Percentiles rank a stretch among this genome's conserved stretches.
Evolutionary conservation across 2,329 filamentous ascomycete genomes (phyloP).

Genomic region (Cladophialophora yegresii): DNA sequence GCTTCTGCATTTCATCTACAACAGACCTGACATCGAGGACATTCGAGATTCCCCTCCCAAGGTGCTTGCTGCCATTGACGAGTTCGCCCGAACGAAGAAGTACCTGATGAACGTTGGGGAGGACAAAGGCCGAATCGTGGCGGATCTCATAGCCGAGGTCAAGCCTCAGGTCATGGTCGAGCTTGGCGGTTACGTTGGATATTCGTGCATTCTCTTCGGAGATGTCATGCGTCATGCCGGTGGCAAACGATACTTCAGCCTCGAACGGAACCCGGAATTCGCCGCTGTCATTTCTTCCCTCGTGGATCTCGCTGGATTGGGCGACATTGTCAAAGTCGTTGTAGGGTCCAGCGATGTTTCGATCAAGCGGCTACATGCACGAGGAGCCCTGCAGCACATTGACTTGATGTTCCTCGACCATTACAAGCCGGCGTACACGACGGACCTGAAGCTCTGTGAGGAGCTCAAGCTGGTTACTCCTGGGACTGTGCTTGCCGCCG

Average conservation of each 20-base stretch:
- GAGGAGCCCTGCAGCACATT: constrained; percentile 59
- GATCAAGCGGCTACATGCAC: constrained; percentile 60
- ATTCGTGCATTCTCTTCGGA: constrained; percentile 76
- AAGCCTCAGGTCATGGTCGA: constrained; percentile 74
- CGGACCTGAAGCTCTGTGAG: constrained; percentile 76
- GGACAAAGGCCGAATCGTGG: constrained; percentile 71
- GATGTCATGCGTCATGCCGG: constrained; percentile 64
- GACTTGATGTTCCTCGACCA: constrained; percentile 80
- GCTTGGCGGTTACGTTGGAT: constrained; percentile 78
- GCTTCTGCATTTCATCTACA: constrained; percentile 69
- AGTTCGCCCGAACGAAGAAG: constrained; percentile 65
- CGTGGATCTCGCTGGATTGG: constrained; percentile 73
- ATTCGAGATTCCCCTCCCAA: constrained; percentile 65
- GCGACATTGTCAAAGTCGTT: constrained; percentile 68
- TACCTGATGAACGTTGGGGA: constrained; percentile 80
- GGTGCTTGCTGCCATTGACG: constrained; percentile 70
- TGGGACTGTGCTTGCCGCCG: constrained; percentile 49
- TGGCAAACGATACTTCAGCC: constrained; percentile 67
- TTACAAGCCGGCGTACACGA: constrained; percentile 73
- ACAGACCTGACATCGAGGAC: constrained; percentile 61
- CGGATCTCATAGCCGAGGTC: constrained; percentile 65
- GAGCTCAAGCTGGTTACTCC: constrained; percentile 64
- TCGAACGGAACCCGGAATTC: constrained; percentile 74
- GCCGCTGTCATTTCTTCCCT: constrained; percentile 68
- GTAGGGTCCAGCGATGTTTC: constrained; percentile 70